Base-by-base conservation (phyloP, 179 eudicot species). In the Silene noctiflora region DNA sequence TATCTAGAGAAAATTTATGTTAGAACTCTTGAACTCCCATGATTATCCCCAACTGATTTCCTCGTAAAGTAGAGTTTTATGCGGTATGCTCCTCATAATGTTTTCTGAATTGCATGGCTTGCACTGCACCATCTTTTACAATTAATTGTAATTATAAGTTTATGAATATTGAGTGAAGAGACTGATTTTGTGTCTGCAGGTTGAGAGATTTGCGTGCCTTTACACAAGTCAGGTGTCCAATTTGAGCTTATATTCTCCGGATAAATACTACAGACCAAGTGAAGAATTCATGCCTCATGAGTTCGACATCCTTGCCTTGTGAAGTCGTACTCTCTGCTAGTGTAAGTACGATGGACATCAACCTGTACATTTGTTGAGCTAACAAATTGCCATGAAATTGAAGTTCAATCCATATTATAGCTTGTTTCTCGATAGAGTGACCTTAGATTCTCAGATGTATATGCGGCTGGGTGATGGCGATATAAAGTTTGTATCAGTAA, bases 231-330 rank as follows among this genome's bases (percentile, higher is more conserved):
- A 91, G 78, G 99, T 93, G 71, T 84, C 88, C n/a, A 95, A 95
- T 83, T 82, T 95, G 82, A 81, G 97, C 86, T 82, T 91, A 16
- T 95, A 88, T 69, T 95, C 98, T 55, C 99, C 99, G 0, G 96
- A 91, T 80, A 95, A 95, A 69, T 95, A 95, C 85, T 95, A 93
- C 78, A 84, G 97, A 68, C 96, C 99, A 42, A 88, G 98, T 76
- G 99, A 95, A 84, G 99, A 95, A 78, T 93, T 85, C 81, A 89
- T 95, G 98, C 97, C 97, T 39, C 99, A 95, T 81, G 99, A 95
- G 77, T 89, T 89, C 39, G 98, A 89, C 81, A 83, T 95, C 76
- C 86, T 94, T 42, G 77, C 77, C 16, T 22, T 84, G 64, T 92
- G 82, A 82, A 77, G 72, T 29, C 72, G 66, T 78, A 61, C 55